A percentile compares a stretch with the other conserved stretches of the same genome.
Evolutionary conservation across 106 monocot species (phyloP).

Genomic region (Allium cepa): DNA sequence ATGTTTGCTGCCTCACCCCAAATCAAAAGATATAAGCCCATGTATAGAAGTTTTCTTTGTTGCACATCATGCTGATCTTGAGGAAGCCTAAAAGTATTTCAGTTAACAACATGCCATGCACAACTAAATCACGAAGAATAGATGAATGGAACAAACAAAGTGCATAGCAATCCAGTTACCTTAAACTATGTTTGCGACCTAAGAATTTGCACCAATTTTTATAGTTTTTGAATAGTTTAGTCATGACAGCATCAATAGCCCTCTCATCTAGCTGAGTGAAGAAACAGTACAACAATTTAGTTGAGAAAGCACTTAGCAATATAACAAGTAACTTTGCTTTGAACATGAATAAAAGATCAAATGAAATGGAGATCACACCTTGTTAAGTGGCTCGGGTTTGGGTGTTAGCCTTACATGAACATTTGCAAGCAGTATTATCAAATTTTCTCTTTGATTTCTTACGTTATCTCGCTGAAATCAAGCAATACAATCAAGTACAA

Average conservation of each 20-base stretch:
- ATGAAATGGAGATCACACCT: constrained; percentile 25
- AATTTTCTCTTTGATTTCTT: constrained; percentile 88
- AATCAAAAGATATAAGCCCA: constrained; percentile 94
- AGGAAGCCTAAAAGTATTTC: constrained; percentile 37
- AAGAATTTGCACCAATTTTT: constrained; percentile 95
- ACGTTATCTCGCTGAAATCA: constrained; percentile 75
- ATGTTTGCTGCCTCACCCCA: constrained; percentile 97
- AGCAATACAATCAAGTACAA: background rate
- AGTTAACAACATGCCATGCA: constrained; percentile 6
- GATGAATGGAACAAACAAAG: background rate
- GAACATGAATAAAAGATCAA: too few species aligned
- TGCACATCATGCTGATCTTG: constrained; percentile 79
- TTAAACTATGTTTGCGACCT: constrained; percentile 84
- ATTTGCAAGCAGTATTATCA: constrained; percentile 82
- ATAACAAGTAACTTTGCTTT: too few species aligned
- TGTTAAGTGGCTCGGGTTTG: constrained; percentile 93
- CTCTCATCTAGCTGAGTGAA: constrained; percentile 80
- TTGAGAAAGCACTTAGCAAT: background rate
- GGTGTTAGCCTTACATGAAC: constrained; percentile 76
- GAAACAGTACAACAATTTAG: background rate
- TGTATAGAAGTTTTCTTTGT: constrained; percentile 88
- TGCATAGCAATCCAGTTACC: constrained; percentile 20
- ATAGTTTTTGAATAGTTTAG: constrained; percentile 90
- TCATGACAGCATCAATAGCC: constrained; percentile 82
- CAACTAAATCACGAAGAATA: background rate